These are phyloP conservation scores for Hibiscus trionum DNA, from an alignment of 345 rosid genomes.

Conservation along the genomic window DNA sequence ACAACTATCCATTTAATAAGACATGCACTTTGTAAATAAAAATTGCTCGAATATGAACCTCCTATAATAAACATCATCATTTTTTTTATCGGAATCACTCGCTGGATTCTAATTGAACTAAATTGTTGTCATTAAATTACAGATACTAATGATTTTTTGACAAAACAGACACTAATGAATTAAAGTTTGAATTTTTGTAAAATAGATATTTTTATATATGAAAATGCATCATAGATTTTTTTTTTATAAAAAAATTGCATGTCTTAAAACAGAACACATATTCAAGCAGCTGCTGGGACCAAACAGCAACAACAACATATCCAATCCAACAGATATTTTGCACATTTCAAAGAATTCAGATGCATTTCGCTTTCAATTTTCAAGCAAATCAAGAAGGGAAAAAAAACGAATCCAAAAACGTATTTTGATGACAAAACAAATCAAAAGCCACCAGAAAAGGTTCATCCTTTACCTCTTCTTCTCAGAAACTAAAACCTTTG, in stretches of 20 bases:
- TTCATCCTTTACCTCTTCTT: background rate
- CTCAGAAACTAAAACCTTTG: background rate
- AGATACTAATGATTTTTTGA: too few species aligned
- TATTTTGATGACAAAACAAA: background rate
- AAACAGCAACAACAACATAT: background rate
- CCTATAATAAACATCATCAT: too few species aligned
- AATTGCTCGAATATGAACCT: too few species aligned
- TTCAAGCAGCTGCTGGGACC: background rate
- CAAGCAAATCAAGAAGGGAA: background rate
- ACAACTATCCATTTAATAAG: too few species aligned
- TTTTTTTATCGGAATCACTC: too few species aligned
- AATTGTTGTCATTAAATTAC: too few species aligned
- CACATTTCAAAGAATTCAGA: background rate
- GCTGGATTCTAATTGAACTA: too few species aligned
- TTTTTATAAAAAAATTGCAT: background rate
- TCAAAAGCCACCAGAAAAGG: background rate
- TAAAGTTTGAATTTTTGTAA: too few species aligned
- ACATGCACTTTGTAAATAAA: too few species aligned
- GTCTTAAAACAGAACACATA: background rate
- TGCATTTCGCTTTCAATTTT: background rate
- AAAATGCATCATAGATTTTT: background rate
- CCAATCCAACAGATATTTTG: conserved; percentile 6
- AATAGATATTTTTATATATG: too few species aligned
- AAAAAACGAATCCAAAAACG: background rate
- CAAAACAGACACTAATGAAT: too few species aligned